Conservation (phyloP, 192 early-diverging fungal species). For the Umbelopsis isabellina region DNA sequence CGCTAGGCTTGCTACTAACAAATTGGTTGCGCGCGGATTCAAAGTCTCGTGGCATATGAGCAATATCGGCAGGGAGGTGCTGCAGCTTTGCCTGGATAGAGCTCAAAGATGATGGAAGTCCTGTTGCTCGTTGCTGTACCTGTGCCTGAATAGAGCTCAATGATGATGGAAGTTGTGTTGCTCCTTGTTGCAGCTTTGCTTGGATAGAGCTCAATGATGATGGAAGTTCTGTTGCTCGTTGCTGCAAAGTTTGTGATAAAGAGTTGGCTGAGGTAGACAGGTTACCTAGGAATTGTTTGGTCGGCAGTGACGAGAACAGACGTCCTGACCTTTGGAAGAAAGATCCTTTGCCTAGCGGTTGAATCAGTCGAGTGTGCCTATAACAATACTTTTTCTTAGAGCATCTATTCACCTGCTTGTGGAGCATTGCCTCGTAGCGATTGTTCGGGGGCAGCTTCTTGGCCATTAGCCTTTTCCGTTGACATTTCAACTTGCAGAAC, state of each 20-base stretch:
- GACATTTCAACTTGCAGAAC: too few species aligned
- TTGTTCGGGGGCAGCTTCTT: too few species aligned
- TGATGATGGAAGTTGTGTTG: slow-evolving; percentile 21
- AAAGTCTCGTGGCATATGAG: slow-evolving; percentile 38
- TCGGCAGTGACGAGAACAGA: slow-evolving; percentile 6
- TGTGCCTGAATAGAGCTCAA: neutral
- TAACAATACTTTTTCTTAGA: neutral
- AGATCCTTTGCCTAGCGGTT: neutral
- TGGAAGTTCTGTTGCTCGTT: slow-evolving; percentile 27
- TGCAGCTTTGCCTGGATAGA: neutral
- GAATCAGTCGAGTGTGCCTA: neutral
- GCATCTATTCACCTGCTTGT: neutral
- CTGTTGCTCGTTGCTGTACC: slow-evolving; percentile 22
- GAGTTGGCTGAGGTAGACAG: slow-evolving; percentile 11
- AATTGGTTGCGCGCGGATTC: slow-evolving; percentile 53
- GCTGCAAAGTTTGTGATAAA: slow-evolving; percentile 29
- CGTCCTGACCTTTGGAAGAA: neutral
- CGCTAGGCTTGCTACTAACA: slow-evolving; percentile 49
- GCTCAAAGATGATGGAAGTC: slow-evolving; percentile 9
- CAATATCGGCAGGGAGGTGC: slow-evolving; percentile 26
- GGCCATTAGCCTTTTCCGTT: too few species aligned
- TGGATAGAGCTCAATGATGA: slow-evolving; percentile 5
- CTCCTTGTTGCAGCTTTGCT: slow-evolving; percentile 15
- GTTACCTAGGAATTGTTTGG: neutral
- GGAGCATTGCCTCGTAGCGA: too few species aligned